Conservation (phyloP, 768 basidiomycete species). For the Gelatoporia subvermispora region DNA sequence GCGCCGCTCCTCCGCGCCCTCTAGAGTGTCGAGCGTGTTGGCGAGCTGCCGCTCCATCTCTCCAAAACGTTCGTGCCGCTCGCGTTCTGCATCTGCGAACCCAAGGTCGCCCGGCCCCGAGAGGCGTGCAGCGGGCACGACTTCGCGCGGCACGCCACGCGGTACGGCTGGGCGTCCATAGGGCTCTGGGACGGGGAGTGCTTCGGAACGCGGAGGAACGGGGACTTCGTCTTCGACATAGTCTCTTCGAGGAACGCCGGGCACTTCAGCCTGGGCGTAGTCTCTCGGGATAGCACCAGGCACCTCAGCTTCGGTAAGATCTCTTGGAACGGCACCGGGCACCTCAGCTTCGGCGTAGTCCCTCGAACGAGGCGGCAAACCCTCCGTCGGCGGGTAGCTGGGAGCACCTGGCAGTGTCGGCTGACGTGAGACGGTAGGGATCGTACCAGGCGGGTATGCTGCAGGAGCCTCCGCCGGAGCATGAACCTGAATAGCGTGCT, state of each 20-base stretch:
- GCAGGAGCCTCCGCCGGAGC: too few species aligned
- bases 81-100: conserved; percentile 41
- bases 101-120: conserved; percentile 25
- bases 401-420: background rate
- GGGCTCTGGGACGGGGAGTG: background rate
- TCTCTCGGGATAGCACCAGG: too few species aligned
- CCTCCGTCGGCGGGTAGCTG: too few species aligned
- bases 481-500: too few species aligned
- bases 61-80: conserved; percentile 49
- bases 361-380: background rate
- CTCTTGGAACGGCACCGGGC: too few species aligned
- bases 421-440: background rate
- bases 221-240: background rate
- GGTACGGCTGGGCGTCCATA: conserved; percentile 1
- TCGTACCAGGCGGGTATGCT: too few species aligned
- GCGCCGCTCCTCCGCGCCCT: conserved; percentile 58
- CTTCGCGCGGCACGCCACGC: background rate
- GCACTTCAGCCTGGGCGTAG: too few species aligned
- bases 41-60: conserved; percentile 49
- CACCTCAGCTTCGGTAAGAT: too few species aligned
- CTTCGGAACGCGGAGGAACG: background rate
- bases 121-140: background rate
- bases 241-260: background rate
- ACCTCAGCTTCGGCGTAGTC: background rate
- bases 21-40: conserved; percentile 42